Percentiles rank a stretch among this genome's conserved stretches.
phyloP scores from a whole-genome alignment of 2,329 filamentous ascomycete genomes.

The Exophiala mesophila region DNA sequence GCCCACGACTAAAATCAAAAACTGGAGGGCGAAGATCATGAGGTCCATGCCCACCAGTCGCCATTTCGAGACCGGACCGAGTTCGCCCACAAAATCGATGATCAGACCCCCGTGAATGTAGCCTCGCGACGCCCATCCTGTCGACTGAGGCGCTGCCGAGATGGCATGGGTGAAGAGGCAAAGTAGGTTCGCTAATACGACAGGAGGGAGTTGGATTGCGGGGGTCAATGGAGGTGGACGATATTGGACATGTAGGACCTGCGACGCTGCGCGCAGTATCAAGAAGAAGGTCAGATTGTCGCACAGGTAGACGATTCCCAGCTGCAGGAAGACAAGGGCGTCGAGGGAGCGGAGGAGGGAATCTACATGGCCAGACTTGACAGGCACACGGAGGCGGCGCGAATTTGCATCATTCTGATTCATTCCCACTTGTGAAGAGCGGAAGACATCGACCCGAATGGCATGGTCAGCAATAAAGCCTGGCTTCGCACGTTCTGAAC shows the following conservation, averaged over 20 bases:
- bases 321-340: conserved; percentile 56
- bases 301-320: conserved; percentile 59
- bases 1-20: conserved; percentile 53
- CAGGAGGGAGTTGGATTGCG: conserved; percentile 47
- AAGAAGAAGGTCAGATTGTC: conserved; percentile 53
- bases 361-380: conserved; percentile 48
- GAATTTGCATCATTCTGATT: conserved; percentile 26
- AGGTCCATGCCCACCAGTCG: conserved; percentile 51
- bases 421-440: conserved; percentile 7
- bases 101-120: conserved; percentile 60
- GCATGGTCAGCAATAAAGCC: not conserved
- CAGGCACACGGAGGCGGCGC: conserved; percentile 12
- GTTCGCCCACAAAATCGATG: conserved; percentile 62
- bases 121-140: conserved; percentile 45
- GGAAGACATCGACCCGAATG: not conserved
- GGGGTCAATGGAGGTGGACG: conserved; percentile 47
- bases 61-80: conserved; percentile 51
- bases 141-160: conserved; percentile 45
- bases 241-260: conserved; percentile 56
- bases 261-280: conserved; percentile 49
- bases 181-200: conserved; percentile 51
- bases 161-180: conserved; percentile 56
- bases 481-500: not conserved
- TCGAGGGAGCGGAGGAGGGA: conserved; percentile 55
- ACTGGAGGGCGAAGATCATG: conserved; percentile 51